Conservation (phyloP, 495 filamentous ascomycete species). For the Sabuloglossum arenarium region DNA sequence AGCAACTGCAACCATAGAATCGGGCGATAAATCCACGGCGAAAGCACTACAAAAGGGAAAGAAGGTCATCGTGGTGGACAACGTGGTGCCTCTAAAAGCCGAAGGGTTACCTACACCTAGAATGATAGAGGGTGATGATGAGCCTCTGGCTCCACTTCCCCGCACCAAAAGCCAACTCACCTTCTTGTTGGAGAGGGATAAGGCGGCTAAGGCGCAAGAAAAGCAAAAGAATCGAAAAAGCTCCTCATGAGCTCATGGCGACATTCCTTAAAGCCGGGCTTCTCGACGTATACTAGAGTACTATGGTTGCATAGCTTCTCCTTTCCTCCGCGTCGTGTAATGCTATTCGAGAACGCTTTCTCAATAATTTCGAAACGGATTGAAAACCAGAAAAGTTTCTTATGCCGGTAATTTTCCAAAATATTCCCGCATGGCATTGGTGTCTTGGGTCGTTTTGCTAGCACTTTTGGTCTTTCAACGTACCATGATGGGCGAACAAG, state of each 20-base stretch:
- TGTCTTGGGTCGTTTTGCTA: not conserved
- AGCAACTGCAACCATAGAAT: not conserved
- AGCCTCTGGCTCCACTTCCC: not conserved
- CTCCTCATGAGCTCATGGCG: not conserved
- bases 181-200: constrained; percentile 2
- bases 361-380: not conserved
- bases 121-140: not conserved
- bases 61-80: constrained; percentile 1
- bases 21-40: not conserved
- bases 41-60: not conserved
- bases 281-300: not conserved
- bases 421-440: not conserved
- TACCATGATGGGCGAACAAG: not conserved
- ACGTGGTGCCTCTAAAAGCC: constrained; percentile 1
- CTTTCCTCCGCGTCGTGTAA: not conserved
- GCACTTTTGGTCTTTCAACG: not conserved
- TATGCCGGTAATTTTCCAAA: not conserved
- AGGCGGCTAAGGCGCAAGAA: not conserved
- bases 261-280: not conserved
- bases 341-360: not conserved
- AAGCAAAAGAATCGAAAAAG: not conserved
- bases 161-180: constrained; percentile 4
- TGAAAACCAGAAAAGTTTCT: not conserved
- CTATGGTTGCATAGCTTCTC: not conserved
- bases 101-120: not conserved